phyloP scores from a whole-genome alignment of 805 yeast genomes.

The Candida odintsovae region DNA sequence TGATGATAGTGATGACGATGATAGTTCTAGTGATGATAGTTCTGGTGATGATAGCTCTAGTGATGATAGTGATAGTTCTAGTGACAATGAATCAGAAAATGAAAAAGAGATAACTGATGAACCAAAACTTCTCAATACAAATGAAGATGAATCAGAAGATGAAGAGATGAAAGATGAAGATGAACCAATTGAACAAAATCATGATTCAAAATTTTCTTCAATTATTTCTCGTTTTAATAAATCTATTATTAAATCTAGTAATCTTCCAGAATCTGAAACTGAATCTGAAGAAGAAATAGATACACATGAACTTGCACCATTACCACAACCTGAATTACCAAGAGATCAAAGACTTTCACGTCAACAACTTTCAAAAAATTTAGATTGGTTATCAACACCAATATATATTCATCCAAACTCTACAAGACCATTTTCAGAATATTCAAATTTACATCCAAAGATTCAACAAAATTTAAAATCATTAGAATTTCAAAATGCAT shows the following conservation, averaged over 20 bases:
- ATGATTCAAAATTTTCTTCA: conserved; percentile 39
- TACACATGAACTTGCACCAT: conserved; percentile 50
- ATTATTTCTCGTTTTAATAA: conserved; percentile 50
- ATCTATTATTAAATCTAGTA: conserved; percentile 25
- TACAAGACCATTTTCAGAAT: conserved; percentile 42
- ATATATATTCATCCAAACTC: conserved; percentile 43
- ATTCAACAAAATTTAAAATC: conserved; percentile 42
- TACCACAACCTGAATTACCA: conserved; percentile 81
- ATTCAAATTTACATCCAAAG: conserved; percentile 37
- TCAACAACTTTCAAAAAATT: conserved; percentile 28
- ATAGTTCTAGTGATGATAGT: background rate
- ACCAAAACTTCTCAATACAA: conserved; percentile 9
- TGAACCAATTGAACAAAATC: conserved; percentile 13
- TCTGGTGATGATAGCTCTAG: conserved; percentile 1
- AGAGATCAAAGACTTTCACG: conserved; percentile 38
- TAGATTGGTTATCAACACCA: conserved; percentile 69
- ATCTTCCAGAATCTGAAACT: conserved; percentile 7
- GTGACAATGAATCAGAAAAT: background rate
- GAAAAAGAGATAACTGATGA: conserved; percentile 5
- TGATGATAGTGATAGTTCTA: background rate
- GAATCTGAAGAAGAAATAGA: conserved; percentile 22
- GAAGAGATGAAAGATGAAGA: conserved; percentile 10
- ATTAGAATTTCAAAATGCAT: conserved; percentile 50
- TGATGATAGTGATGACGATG: conserved; percentile 12
- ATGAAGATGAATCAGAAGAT: conserved; percentile 8